A percentile compares a stretch with the other conserved stretches of the same genome.
phyloP scores from a whole-genome alignment of 2,329 filamentous ascomycete species.

The Cordyceps javanica region DNA sequence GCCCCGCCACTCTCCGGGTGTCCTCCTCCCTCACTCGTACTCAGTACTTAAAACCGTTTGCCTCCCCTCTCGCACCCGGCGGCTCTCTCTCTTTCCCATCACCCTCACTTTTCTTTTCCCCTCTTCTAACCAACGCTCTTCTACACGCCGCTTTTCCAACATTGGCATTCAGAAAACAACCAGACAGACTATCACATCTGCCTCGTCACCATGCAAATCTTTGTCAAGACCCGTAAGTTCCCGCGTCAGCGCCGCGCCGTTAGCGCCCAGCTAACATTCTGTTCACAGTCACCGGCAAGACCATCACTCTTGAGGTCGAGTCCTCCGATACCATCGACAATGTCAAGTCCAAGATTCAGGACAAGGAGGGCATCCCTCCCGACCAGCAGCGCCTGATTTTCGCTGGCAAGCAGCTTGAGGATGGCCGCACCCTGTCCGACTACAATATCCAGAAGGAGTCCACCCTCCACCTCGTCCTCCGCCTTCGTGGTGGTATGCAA shows the following conservation, averaged over 20 bases:
- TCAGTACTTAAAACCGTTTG: conserved; percentile 25
- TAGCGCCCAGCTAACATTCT: conserved; percentile 17
- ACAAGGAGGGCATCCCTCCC: conserved; percentile 59
- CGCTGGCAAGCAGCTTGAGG: conserved; percentile 93
- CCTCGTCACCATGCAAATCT: conserved; percentile 74
- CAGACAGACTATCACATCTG: background rate
- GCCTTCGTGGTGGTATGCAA: conserved; percentile 61
- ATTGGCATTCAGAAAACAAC: conserved; percentile 1
- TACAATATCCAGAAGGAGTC: conserved; percentile 58
- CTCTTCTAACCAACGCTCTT: conserved; percentile 11
- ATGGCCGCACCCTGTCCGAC: conserved; percentile 58
- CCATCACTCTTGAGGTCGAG: conserved; percentile 26
- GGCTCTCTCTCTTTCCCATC: conserved; percentile 14
- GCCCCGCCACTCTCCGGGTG: conserved; percentile 25
- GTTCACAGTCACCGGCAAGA: conserved; percentile 61
- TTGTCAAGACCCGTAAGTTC: conserved; percentile 87
- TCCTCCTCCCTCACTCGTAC: conserved; percentile 16
- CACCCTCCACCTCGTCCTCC: conserved; percentile 69
- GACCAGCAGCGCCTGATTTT: conserved; percentile 97
- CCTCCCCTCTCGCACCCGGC: conserved; percentile 18
- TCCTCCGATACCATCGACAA: conserved; percentile 6
- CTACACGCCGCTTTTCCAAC: background rate
- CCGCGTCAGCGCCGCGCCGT: conserved; percentile 15
- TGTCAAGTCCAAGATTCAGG: conserved; percentile 1
- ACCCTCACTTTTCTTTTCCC: too few relatives aligned